Conservation (phyloP, 441 rosid species). For the Erodium texanum region DNA sequence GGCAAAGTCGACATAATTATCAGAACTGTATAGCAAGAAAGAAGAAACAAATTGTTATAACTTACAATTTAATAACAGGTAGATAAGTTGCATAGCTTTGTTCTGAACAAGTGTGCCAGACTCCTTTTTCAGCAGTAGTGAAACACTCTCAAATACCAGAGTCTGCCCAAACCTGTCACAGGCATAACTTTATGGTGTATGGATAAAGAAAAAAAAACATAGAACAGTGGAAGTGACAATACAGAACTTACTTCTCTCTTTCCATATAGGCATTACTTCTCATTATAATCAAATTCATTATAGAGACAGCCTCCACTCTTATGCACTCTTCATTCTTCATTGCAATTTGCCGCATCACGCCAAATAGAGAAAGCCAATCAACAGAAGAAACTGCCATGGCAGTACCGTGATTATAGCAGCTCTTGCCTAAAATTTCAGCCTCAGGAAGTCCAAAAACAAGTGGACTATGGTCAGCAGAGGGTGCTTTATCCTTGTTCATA, state of each 20-base stretch:
- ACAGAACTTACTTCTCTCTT: conserved; percentile 57
- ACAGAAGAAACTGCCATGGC: conserved; percentile 31
- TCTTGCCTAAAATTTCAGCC: conserved; percentile 25
- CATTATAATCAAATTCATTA: conserved; percentile 69
- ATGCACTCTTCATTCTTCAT: conserved; percentile 42
- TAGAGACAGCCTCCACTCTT: conserved; percentile 59
- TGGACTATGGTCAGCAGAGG: conserved; percentile 17
- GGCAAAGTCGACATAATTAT: background rate
- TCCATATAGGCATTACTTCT: conserved; percentile 46
- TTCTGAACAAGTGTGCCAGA: conserved; percentile 50
- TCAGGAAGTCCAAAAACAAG: conserved; percentile 20
- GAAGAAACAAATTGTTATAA: background rate
- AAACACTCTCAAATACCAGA: conserved; percentile 41
- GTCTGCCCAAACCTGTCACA: conserved; percentile 46
- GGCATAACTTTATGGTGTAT: conserved; percentile 14
- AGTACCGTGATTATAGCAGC: conserved; percentile 20
- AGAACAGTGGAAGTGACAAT: background rate
- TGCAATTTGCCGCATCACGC: conserved; percentile 41
- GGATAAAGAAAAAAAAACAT: background rate
- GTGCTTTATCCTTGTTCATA: conserved; percentile 23
- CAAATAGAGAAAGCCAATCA: conserved; percentile 55
- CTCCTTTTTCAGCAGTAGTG: conserved; percentile 46
- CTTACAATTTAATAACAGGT: conserved; percentile 74
- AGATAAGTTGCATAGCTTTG: conserved; percentile 56
- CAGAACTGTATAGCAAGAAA: background rate